phyloP scores from a whole-genome alignment of 2,329 filamentous ascomycete genomes.

The Aspergillus piperis region DNA sequence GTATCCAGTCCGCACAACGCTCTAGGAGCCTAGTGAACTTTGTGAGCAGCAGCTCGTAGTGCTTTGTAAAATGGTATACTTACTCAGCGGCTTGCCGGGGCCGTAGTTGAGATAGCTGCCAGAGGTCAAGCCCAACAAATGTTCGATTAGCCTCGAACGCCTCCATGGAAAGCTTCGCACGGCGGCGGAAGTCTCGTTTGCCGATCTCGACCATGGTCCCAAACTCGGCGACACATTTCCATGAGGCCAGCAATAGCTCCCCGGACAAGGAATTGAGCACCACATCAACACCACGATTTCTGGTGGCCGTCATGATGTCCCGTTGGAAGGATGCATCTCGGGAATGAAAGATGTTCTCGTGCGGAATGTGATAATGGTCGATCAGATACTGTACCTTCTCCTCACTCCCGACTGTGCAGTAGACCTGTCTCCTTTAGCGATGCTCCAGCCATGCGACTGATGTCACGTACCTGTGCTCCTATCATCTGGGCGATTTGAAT shows the following conservation, averaged over 20 bases:
- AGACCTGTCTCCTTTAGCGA: not conserved
- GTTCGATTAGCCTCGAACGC: slow-evolving; percentile 18
- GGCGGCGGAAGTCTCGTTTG: slow-evolving; percentile 12
- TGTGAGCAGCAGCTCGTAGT: not conserved
- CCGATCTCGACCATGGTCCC: slow-evolving; percentile 28
- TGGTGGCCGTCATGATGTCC: slow-evolving; percentile 23
- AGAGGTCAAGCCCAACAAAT: slow-evolving; percentile 13
- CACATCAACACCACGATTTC: slow-evolving; percentile 27
- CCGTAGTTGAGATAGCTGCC: not conserved
- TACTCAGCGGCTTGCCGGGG: not conserved
- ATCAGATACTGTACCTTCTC: slow-evolving; percentile 24
- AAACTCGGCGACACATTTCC: slow-evolving; percentile 27
- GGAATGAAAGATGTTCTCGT: slow-evolving; percentile 29
- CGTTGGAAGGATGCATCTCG: slow-evolving; percentile 20
- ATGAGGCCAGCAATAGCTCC: slow-evolving; percentile 29
- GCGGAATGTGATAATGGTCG: slow-evolving; percentile 18
- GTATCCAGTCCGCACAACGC: not conserved
- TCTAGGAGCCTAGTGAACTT: not conserved
- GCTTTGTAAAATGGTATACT: not conserved
- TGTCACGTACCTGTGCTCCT: not conserved
- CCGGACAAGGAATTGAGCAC: slow-evolving; percentile 33
- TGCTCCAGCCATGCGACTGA: not conserved
- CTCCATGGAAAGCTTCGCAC: slow-evolving; percentile 18
- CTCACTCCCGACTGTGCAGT: slow-evolving; percentile 27
- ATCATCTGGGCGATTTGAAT: slow-evolving; percentile 20